phyloP scores from a whole-genome alignment of 441 rosid genomes.

The Biscutella laevigata region DNA sequence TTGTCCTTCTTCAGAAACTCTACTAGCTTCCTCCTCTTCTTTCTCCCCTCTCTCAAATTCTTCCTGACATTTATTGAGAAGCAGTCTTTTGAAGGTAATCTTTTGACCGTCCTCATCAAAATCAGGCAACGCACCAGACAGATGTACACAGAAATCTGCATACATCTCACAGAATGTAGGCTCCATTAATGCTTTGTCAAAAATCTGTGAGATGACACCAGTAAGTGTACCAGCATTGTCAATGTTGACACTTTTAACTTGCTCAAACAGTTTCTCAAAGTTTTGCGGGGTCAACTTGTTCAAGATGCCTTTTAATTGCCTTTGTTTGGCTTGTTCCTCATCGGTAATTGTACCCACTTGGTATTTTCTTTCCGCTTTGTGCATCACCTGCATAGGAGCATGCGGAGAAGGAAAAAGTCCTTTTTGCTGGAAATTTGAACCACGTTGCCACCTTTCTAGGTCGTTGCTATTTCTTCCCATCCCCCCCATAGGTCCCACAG shows the following conservation, averaged over 20 bases:
- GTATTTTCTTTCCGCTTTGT: slow-evolving; percentile 83
- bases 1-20: slow-evolving; percentile 77
- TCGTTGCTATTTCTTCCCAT: slow-evolving; percentile 55
- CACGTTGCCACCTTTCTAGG: slow-evolving; percentile 85
- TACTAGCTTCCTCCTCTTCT: slow-evolving; percentile 91
- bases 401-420: slow-evolving; percentile 88
- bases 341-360: slow-evolving; percentile 74
- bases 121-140: slow-evolving; percentile 69
- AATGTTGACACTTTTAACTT: slow-evolving; percentile 75
- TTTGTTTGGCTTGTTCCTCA: slow-evolving; percentile 78
- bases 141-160: slow-evolving; percentile 69
- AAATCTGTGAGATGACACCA: slow-evolving; percentile 86
- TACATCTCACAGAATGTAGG: slow-evolving; percentile 99
- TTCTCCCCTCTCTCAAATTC: slow-evolving; percentile 92
- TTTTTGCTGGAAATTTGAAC: slow-evolving; percentile 50
- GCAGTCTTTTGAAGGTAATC: slow-evolving; percentile 76
- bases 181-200: slow-evolving; percentile 95
- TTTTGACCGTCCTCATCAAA: slow-evolving; percentile 54
- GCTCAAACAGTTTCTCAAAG: slow-evolving; percentile 81
- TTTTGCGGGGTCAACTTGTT: slow-evolving; percentile 97
- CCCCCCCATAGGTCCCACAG: slow-evolving; percentile 58
- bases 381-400: slow-evolving; percentile 73
- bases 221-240: slow-evolving; percentile 64
- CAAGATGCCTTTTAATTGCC: slow-evolving; percentile 75
- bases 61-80: slow-evolving; percentile 83